A percentile compares a stretch with the other conserved stretches of the same genome.
phyloP scores from a whole-genome alignment of 805 yeast species.

The Blastobotrys muscicola region DNA sequence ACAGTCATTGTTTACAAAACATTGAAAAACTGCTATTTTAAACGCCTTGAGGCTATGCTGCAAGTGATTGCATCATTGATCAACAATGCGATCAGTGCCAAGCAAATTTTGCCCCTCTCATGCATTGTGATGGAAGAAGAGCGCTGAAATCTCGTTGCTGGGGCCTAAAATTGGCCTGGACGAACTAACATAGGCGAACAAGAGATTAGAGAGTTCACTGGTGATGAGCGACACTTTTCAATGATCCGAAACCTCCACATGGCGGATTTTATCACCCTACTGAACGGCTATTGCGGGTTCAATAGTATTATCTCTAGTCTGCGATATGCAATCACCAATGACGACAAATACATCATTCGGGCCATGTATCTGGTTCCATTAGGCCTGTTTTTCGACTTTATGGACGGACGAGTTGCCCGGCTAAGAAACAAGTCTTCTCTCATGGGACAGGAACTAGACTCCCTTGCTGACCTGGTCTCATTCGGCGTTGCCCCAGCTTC shows the following conservation, averaged over 20 bases:
- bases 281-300: conserved; percentile 92
- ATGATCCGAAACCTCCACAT: conserved; percentile 67
- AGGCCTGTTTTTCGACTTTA: conserved; percentile 91
- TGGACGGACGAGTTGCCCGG: conserved; percentile 96
- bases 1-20: too few relatives aligned
- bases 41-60: background rate
- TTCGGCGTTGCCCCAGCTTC: conserved; percentile 95
- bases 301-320: conserved; percentile 81
- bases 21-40: too few relatives aligned
- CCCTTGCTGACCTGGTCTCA: conserved; percentile 88
- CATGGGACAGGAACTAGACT: conserved; percentile 96
- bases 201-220: conserved; percentile 66
- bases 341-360: conserved; percentile 50
- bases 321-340: conserved; percentile 66
- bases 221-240: conserved; percentile 77
- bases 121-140: too few relatives aligned
- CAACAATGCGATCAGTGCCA: too few relatives aligned
- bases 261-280: conserved; percentile 92
- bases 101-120: too few relatives aligned
- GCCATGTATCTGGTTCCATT: conserved; percentile 85
- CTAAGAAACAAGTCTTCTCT: conserved; percentile 83
- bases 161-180: too few relatives aligned
- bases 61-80: background rate
- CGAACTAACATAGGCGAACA: conserved; percentile 15
- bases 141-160: too few relatives aligned